Evolutionary conservation across 1,284 basidiomycete genomes (phyloP), one percentile per base, ranked within the genome.

Genomic region (Ustilago cynodontis): DNA sequence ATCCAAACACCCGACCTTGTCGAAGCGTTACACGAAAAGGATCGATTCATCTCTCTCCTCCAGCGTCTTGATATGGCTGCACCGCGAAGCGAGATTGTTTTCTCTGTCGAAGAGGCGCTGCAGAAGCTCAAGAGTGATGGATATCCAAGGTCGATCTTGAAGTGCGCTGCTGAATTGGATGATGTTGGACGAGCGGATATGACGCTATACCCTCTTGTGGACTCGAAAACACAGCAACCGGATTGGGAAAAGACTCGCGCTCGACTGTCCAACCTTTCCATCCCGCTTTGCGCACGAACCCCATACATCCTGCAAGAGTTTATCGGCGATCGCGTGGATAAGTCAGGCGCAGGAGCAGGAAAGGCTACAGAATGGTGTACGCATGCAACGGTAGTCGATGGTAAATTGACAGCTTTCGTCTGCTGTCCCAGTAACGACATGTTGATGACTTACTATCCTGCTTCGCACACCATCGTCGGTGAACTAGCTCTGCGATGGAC

Each of bases 401-500:
- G 87, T 31, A 68, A 82, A 39, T 73, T 88, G 61, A 85, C 83
- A n/a, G 86, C 87, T 5, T 88, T 88, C 72, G 86, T 88, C 22
- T 85, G 86, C 50, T 87, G 87, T 58, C 87, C 87, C 0, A 86
- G 86, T 39, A 87, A 87, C 78, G 87, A 88, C 76, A 87, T 88
- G 87, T 80, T 88, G 52, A 87, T 87, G 87, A 87, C 87, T 0
- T 88, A 88, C 70, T 84, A 86, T 57, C 81, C 86, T 58, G 82
- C 80, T 6, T 86, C 85, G 7, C 66, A 78, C 28, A 71, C 79
- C 9, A 58, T 68, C 11, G 82, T 87, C 31, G 87, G 86, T 28
- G 70, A 77, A 29, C 71, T 81, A 9, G 86, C 87, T 0, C 82
- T 86, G 60, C 57, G 75, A 39, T 88, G 86, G 87, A 88, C 87